phyloP scores from a whole-genome alignment of 805 yeast genomes.

The Isabelozyma heimii region DNA sequence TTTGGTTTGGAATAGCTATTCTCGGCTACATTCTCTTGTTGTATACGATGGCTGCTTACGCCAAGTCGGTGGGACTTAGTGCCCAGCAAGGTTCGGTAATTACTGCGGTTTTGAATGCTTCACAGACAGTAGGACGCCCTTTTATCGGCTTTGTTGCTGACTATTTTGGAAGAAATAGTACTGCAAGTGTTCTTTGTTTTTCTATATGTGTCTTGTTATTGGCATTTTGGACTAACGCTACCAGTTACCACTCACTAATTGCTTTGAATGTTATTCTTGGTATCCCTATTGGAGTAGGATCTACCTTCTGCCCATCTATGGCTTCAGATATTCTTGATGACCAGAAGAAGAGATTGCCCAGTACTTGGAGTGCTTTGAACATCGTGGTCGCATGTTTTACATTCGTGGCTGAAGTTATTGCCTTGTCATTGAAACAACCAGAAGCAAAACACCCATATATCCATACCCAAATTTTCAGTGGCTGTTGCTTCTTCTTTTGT shows the following conservation, averaged over 20 bases:
- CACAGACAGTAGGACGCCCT: slow-evolving; percentile 50
- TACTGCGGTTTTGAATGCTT: slow-evolving; percentile 38
- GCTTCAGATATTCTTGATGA: slow-evolving; percentile 21
- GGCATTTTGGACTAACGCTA: slow-evolving; percentile 40
- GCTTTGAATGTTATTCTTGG: slow-evolving; percentile 31
- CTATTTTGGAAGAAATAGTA: slow-evolving; percentile 44
- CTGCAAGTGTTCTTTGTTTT: slow-evolving; percentile 17
- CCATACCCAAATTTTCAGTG: slow-evolving; percentile 61
- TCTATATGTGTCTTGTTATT: slow-evolving; percentile 21
- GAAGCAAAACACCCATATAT: slow-evolving; percentile 41
- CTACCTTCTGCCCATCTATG: slow-evolving; percentile 21
- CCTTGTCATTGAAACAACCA: slow-evolving; percentile 40
- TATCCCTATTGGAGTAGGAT: slow-evolving; percentile 27
- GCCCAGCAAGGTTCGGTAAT: slow-evolving; percentile 27
- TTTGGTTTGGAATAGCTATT: slow-evolving; percentile 37
- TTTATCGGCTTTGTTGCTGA: slow-evolving; percentile 48
- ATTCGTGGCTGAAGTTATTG: slow-evolving; percentile 53
- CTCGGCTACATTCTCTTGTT: slow-evolving; percentile 36
- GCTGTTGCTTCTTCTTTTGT: slow-evolving; percentile 44
- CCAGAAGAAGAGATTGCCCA: slow-evolving; percentile 21
- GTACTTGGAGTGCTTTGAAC: slow-evolving; percentile 41
- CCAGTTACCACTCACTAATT: slow-evolving; percentile 25
- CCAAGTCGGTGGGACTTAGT: slow-evolving; percentile 43
- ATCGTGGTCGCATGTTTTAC: slow-evolving; percentile 29
- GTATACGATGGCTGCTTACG: slow-evolving; percentile 39